Evolutionary conservation across 495 filamentous ascomycete species (phyloP).

Genomic region (Barbatosphaeria neglecta): DNA sequence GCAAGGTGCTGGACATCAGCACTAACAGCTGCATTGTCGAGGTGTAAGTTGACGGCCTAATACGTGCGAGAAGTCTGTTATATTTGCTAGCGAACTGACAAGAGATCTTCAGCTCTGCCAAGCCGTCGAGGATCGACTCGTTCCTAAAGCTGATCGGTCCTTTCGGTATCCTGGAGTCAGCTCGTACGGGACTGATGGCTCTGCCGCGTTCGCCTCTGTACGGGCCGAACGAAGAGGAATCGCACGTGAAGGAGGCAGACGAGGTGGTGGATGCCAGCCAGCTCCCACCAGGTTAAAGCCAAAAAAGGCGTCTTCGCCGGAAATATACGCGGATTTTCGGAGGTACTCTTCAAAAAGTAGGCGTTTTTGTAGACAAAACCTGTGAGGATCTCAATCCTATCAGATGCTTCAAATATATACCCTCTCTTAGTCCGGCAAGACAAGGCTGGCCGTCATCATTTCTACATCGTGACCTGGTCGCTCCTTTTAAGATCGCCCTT

Average conservation of each 20-base stretch:
- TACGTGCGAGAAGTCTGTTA: too few species aligned
- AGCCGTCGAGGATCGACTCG: slow-evolving; percentile 85
- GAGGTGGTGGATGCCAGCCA: slow-evolving; percentile 86
- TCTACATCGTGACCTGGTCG: too few species aligned
- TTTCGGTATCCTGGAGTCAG: slow-evolving; percentile 95
- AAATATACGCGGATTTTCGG: neutral
- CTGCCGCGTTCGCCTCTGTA: slow-evolving; percentile 84
- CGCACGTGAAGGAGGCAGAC: slow-evolving; percentile 74
- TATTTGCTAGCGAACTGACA: slow-evolving; percentile 8
- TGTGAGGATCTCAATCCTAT: too few species aligned
- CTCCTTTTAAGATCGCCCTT: too few species aligned
- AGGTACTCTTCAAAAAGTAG: slow-evolving; percentile 1
- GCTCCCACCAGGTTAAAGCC: slow-evolving; percentile 74
- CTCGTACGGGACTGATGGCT: slow-evolving; percentile 90
- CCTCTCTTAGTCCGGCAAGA: too few species aligned
- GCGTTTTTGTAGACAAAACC: too few species aligned
- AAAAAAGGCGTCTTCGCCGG: slow-evolving; percentile 4
- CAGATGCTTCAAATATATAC: too few species aligned
- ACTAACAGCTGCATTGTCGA: slow-evolving; percentile 98
- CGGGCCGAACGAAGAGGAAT: slow-evolving; percentile 56
- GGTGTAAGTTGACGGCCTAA: slow-evolving; percentile 50
- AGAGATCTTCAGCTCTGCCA: slow-evolving; percentile 69
- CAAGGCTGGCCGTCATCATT: too few species aligned
- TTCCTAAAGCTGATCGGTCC: slow-evolving; percentile 92
- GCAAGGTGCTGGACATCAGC: slow-evolving; percentile 94